phyloP scores from a whole-genome alignment of 345 rosid species.

The Reutealis trisperma region DNA sequence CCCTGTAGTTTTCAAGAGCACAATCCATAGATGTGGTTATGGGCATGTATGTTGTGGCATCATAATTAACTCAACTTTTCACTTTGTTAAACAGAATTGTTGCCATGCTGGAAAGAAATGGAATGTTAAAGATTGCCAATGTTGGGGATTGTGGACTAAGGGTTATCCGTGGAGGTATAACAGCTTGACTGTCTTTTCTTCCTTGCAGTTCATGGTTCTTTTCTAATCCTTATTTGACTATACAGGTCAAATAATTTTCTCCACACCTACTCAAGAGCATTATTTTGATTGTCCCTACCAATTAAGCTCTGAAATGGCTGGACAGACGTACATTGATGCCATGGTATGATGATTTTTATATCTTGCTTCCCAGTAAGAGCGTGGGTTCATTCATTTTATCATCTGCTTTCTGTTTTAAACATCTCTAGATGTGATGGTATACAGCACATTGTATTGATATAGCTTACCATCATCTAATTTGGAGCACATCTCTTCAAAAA shows the following conservation, averaged over 20 bases:
- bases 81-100: conserved; percentile 52
- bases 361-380: not conserved
- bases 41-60: not conserved
- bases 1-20: conserved; percentile 18
- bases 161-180: conserved; percentile 63
- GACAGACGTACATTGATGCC: conserved; percentile 88
- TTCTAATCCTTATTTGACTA: not conserved
- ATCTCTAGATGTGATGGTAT: no score
- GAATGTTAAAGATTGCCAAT: conserved; percentile 68
- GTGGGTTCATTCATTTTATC: no score
- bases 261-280: conserved; percentile 83
- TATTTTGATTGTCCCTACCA: conserved; percentile 92
- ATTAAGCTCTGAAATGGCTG: conserved; percentile 68
- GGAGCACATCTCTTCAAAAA: conserved; percentile 19
- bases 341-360: conserved; percentile 45
- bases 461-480: not conserved
- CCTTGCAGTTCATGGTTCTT: not conserved
- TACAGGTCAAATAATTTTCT: conserved; percentile 55
- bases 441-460: not conserved
- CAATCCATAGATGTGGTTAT: not conserved
- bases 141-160: conserved; percentile 89
- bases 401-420: no score
- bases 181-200: not conserved
- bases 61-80: not conserved
- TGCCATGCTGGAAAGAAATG: conserved; percentile 73